Percentiles rank a stretch among this genome's conserved stretches.
Conservation (phyloP, 352 stramenopile genomes). For the Phytopythium kandeliae region DNA sequence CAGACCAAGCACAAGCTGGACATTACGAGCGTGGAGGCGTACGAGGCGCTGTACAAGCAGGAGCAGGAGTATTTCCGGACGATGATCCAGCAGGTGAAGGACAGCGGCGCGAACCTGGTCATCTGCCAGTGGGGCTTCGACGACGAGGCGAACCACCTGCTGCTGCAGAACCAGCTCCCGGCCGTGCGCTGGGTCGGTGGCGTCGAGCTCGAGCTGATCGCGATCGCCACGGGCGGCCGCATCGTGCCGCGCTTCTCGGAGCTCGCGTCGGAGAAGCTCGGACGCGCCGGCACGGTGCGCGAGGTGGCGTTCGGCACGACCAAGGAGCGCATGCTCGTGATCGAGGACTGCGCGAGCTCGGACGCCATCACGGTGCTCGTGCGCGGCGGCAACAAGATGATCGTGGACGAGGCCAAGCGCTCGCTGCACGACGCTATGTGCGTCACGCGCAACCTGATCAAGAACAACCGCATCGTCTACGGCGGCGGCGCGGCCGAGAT, state of each 20-base stretch:
- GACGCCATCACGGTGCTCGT: constrained; percentile 99
- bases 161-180: constrained; percentile 96
- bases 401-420: constrained; percentile 98
- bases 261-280: constrained; percentile 96
- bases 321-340: constrained; percentile 97
- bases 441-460: constrained; percentile 99
- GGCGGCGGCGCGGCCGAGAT: constrained; percentile 97
- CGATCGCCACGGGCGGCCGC: constrained; percentile 97
- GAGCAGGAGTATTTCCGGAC: constrained; percentile 99
- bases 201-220: constrained; percentile 99
- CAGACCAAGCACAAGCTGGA: constrained; percentile 99
- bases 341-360: constrained; percentile 98
- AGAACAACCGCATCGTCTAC: constrained; percentile 99
- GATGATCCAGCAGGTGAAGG: constrained; percentile 99
- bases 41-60: constrained; percentile 95
- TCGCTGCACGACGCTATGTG: constrained; percentile 99
- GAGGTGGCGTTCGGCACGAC: constrained; percentile 98
- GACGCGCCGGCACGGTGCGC: constrained; percentile 90
- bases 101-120: constrained; percentile 97
- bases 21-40: constrained; percentile 97
- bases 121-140: constrained; percentile 99
- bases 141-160: constrained; percentile 99
- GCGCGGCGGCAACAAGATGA: constrained; percentile 99
- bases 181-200: constrained; percentile 99
- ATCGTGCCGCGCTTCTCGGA: constrained; percentile 99